These are phyloP conservation scores for Citeromyces matritensis DNA, from an alignment of 805 yeast species.

Conservation along the genomic window DNA sequence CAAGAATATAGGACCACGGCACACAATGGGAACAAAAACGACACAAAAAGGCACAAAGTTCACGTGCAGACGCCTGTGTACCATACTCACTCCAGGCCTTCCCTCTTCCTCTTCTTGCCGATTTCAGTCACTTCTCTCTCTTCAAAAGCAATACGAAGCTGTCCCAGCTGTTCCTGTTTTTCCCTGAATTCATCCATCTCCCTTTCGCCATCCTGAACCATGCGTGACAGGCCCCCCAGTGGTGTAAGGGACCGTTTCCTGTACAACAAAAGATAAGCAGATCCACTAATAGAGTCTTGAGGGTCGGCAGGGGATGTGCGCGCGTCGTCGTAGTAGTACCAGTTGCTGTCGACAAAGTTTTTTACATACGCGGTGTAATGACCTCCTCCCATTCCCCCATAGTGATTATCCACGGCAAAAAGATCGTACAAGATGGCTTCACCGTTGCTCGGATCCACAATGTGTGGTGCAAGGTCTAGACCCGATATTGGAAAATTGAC, in stretches of 20 bases:
- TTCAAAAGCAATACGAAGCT: too few species aligned
- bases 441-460: conserved; percentile 21
- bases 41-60: too few species aligned
- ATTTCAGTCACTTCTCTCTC: too few species aligned
- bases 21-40: too few species aligned
- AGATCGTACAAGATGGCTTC: conserved; percentile 53
- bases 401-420: conserved; percentile 89
- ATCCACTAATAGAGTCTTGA: conserved; percentile 45
- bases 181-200: conserved; percentile 16
- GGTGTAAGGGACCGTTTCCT: conserved; percentile 29
- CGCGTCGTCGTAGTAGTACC: conserved; percentile 90
- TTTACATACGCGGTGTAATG: conserved; percentile 88
- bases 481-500: conserved; percentile 83
- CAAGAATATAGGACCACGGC: too few species aligned
- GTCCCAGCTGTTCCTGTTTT: conserved; percentile 1
- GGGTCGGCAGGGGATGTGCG: conserved; percentile 51
- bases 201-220: conserved; percentile 17
- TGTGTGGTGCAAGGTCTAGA: conserved; percentile 53
- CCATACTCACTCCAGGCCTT: too few species aligned
- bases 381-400: conserved; percentile 94
- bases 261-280: conserved; percentile 82
- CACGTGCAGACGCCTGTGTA: too few species aligned
- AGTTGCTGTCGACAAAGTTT: conserved; percentile 57
- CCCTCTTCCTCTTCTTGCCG: too few species aligned
- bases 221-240: conserved; percentile 33